Evolutionary conservation across 108 stramenopile species (phyloP), one percentile per base, ranked within the genome.

Genomic region (Aurantiochytrium sp.): DNA sequence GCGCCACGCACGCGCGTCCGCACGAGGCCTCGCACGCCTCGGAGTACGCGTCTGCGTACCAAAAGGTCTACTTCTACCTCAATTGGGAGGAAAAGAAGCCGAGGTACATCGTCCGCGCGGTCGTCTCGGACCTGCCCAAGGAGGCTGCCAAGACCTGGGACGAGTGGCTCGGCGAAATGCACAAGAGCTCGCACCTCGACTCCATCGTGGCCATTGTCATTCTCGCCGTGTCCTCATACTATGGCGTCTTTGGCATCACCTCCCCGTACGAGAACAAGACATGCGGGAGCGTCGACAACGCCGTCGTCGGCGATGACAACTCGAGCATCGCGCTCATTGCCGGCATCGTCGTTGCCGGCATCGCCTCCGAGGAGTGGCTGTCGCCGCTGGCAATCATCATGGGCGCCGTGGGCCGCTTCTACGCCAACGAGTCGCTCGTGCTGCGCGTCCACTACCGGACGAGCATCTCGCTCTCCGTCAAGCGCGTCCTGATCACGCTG

Each of bases 121-220:
- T 81, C 24, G 69, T 81, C 6, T 39, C 69, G 4, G 69, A 81
- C 69, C 69, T 81, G 4, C 69, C 69, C 41, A 81, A 81, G 69
- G 41, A 37, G 15, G 69, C 22, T 45, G 4, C 45, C 24, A n/a
- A 27, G 24, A 37, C 22, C 17, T 81, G 69, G 69, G 69, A 81
- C 8, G 69, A 10, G 6, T 81, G 69, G 69, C 69, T 81, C 27
- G 69, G 37, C 37, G 41, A 45, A 4, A 39, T 45, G 69, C 69
- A 81, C 1, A 45, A 81, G 42, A 81, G 42, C 36, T 45, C 41
- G 8, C 27, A 45, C 41, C 10, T 39, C 0, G 69, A 81, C 42
- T 4, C 69, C n/a, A 8, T 81, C 17, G 69, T 81, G 10, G 69
- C 41, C 69, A 81, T 81, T 21, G 4, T 37, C 15, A 81, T 81